Evolutionary conservation across 495 filamentous ascomycete genomes (phyloP).

Genomic region (Neurospora intermedia): DNA sequence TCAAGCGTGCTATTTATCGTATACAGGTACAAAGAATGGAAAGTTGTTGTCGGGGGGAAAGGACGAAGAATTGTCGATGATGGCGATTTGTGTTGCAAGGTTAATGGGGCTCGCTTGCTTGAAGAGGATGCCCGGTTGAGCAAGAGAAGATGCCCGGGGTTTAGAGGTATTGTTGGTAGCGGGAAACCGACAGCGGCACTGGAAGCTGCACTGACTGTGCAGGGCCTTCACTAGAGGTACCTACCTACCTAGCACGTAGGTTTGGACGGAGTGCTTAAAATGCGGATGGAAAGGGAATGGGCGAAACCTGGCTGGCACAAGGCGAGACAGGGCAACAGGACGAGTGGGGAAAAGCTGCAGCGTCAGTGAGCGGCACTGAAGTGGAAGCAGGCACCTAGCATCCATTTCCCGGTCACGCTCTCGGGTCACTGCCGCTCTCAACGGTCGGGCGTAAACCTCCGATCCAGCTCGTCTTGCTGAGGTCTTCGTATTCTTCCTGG

Average conservation of each 20-base stretch:
- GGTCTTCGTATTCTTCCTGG: neutral
- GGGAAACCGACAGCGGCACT: neutral
- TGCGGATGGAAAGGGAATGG: neutral
- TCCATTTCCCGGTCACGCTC: constrained; percentile 1
- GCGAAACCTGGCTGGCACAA: constrained; percentile 9
- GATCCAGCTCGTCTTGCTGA: neutral
- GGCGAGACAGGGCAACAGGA: neutral
- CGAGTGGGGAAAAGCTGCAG: constrained; percentile 1
- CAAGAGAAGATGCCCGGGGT: neutral
- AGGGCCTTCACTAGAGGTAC: neutral
- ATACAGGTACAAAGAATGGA: neutral
- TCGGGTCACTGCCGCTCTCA: neutral
- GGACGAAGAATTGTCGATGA: neutral
- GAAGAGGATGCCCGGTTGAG: neutral
- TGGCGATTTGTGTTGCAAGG: neutral
- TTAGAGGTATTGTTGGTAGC: neutral
- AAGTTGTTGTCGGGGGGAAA: neutral
- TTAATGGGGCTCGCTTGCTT: neutral
- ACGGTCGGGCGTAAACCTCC: neutral
- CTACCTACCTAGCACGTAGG: too few relatives aligned
- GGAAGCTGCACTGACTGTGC: neutral
- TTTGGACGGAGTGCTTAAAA: neutral
- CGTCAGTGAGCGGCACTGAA: neutral
- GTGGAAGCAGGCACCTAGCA: constrained; percentile 1
- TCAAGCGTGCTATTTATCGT: neutral